Evolutionary conservation across 2,329 filamentous ascomycete genomes (phyloP), one percentile per base, ranked within the genome.

Genomic region (Madurella mycetomatis): DNA sequence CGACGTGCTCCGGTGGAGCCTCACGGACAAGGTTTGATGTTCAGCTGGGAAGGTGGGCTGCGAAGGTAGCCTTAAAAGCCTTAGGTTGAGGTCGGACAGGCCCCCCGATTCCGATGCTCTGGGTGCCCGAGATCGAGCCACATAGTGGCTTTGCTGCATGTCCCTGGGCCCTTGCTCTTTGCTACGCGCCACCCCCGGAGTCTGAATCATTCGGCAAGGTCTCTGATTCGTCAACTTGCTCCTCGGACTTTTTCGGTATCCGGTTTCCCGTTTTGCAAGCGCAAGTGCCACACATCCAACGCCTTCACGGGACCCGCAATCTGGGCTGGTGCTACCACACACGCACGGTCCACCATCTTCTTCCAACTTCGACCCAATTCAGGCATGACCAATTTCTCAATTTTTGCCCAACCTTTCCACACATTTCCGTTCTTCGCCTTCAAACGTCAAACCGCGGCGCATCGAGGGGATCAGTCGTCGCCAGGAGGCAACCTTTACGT

Each of bases 311-410:
- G n/a, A 39, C 5, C 34, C 13, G 34, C 34, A 25, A 25, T 25
- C 25, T 25, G 25, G 25, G 34, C 13, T 37, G 34, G 34, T 11
- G 11, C 11, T 11, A 4, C 9, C 34, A 37, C 34, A 11, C 34
- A 34, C 7, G 58, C 56, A 54, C 57, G 54, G 54, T 46, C 59
- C 59, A 54, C 37, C 50, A 45, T 53, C 41, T 51, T 53, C 37
- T 50, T 54, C 51, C n/a, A 16, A 59, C 54, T 40, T 56, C 54
- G 39, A 56, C 46, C 47, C 48, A 56, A 43, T 52, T 56, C 50
- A 54, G 53, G 57, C 54, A 49, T 53, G 19, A 49, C 50, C 46
- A 53, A 56, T 56, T 32, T 30, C 17, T 31, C 18, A 9, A 12
- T 25, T 25, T 25, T 11, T 12, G 54, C 54, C 54, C 54, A 56